Base-by-base conservation (phyloP, 2,329 filamentous ascomycete genomes). In the Geosmithia putterillii region DNA sequence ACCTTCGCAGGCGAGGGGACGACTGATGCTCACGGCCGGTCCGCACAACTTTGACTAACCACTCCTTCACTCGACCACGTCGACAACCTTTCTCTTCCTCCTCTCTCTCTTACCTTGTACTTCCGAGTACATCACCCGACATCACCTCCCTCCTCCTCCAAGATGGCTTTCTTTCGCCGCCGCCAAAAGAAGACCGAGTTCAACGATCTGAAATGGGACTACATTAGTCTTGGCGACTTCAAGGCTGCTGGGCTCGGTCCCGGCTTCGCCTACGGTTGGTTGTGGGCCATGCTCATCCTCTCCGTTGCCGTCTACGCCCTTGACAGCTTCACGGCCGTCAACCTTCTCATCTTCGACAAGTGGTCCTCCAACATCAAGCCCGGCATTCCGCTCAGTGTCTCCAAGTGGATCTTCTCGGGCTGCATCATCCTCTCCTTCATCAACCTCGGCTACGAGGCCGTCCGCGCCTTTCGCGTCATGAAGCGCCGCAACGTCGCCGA, bases 131-230 rank as follows among this genome's bases (percentile, higher is more conserved):
- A 56, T 44, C 47, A 56, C 41, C n/a, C 12, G 15, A 32, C 21
- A 43, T 3, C 5, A 32, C 10, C 28, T 7, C 28, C 23, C 28
- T 32, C 28, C 4, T 6, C 15, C 28, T 9, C 10, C 28, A 32
- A 32, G 10, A 87, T 88, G 83, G 71, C 74, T 52, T 84, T 80
- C 57, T 69, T 76, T 52, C 74, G 76, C 49, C 74, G 79, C 51
- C 65, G 73, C 42, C 69, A 69, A 45, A 83, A 83, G 57, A 60
- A 69, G 57, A 73, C 70, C 51, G 74, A 90, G 48, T 73, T 76
- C 49, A 80, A 85, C 47, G 90, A 95, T 63, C 86, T 92, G 66
- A 84, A 88, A 71, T 96, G 90, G 90, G 86, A 89, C 56, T 94
- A 89, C 60, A 89, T 96, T 59, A 76, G 65, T 52, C 64, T 76